phyloP scores from a whole-genome alignment of 2,329 filamentous ascomycete species.

The Colletotrichum echinochloae region DNA sequence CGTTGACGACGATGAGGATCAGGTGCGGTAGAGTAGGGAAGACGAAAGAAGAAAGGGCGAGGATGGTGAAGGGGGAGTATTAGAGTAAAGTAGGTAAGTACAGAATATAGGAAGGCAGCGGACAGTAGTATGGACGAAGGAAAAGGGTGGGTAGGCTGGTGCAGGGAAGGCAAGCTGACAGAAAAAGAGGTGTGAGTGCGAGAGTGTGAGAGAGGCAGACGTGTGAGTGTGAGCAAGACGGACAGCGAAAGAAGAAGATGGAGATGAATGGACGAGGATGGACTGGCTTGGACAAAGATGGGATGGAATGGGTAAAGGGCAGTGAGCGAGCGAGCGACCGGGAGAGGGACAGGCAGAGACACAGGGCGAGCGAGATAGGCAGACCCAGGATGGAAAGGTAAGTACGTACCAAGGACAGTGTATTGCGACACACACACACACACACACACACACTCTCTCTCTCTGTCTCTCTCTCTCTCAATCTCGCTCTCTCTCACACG shows the following conservation, averaged over 20 bases:
- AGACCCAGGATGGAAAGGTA: conserved; percentile 49
- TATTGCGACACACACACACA: conserved; percentile 17
- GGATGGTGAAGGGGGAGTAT: conserved; percentile 39
- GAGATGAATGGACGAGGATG: conserved; percentile 43
- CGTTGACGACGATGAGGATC: conserved; percentile 33
- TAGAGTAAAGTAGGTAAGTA: conserved; percentile 43
- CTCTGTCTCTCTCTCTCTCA: background rate
- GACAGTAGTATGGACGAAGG: conserved; percentile 41
- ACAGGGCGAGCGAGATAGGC: conserved; percentile 16
- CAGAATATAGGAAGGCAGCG: conserved; percentile 38
- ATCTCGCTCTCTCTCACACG: background rate
- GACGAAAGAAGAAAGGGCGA: conserved; percentile 14
- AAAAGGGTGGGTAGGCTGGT: conserved; percentile 48
- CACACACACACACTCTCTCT: too few relatives aligned
- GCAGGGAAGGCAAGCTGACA: conserved; percentile 49
- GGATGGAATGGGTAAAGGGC: conserved; percentile 45
- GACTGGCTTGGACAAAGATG: conserved; percentile 38
- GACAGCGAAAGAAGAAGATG: conserved; percentile 44
- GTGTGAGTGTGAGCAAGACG: conserved; percentile 42
- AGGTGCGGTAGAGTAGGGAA: conserved; percentile 25
- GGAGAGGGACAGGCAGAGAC: conserved; percentile 43
- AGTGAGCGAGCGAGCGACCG: conserved; percentile 36
- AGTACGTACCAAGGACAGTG: conserved; percentile 34
- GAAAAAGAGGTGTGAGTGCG: conserved; percentile 48
- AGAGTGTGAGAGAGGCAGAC: conserved; percentile 43